Evolutionary conservation across 768 basidiomycete genomes (phyloP).

Genomic region (Rhodocollybia butyracea): DNA sequence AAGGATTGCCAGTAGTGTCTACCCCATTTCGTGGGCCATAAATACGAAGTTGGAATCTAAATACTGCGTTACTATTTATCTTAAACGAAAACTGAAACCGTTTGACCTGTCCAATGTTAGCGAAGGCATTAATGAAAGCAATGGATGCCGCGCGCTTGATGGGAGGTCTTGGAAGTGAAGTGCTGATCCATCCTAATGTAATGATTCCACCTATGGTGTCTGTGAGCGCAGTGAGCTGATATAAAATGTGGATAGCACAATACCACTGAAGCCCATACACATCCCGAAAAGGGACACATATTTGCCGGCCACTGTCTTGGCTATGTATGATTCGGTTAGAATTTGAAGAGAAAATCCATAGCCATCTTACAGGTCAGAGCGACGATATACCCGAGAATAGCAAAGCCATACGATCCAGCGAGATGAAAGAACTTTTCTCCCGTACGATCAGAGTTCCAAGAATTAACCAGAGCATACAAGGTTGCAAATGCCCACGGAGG

Average conservation of each 20-base stretch:
- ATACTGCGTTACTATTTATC: not conserved
- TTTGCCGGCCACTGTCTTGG: conserved; percentile 11
- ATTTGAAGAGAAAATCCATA: conserved; percentile 47
- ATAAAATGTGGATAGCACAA: conserved; percentile 6
- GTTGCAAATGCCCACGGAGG: conserved; percentile 34
- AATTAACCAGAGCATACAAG: conserved; percentile 25
- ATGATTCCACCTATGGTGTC: conserved; percentile 43
- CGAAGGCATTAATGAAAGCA: conserved; percentile 62
- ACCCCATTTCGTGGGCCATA: conserved; percentile 19
- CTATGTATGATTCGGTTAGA: conserved; percentile 32
- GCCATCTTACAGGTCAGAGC: conserved; percentile 47
- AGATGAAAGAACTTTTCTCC: conserved; percentile 63
- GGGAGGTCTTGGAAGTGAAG: conserved; percentile 52
- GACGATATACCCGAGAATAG: conserved; percentile 57
- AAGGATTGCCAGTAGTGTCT: conserved; percentile 19
- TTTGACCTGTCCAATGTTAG: conserved; percentile 19
- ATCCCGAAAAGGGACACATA: conserved; percentile 16
- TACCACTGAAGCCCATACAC: conserved; percentile 16
- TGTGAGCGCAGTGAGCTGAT: not conserved
- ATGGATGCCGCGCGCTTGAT: conserved; percentile 68
- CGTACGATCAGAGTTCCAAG: conserved; percentile 54
- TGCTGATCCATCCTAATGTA: conserved; percentile 30
- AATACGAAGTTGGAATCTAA: conserved; percentile 16
- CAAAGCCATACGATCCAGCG: conserved; percentile 40
- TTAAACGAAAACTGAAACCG: not conserved